phyloP scores from a whole-genome alignment of 2,329 filamentous ascomycete species.

The Cadophora malorum region DNA sequence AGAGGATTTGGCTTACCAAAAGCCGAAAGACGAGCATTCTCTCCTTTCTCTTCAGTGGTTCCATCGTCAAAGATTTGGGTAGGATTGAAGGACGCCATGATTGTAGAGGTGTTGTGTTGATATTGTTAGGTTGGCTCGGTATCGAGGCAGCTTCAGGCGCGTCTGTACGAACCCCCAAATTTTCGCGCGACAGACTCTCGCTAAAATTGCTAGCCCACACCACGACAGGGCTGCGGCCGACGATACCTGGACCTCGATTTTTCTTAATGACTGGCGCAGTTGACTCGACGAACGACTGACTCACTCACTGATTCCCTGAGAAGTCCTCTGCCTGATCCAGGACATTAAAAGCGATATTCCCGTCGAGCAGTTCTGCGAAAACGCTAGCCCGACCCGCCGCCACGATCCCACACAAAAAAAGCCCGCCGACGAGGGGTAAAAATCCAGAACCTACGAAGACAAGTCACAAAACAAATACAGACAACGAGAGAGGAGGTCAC shows the following conservation, averaged over 20 bases:
- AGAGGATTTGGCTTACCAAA: conserved; percentile 55
- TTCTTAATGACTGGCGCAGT: neutral
- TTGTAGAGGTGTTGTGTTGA: conserved; percentile 26
- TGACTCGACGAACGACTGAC: neutral
- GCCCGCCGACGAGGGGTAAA: conserved; percentile 35
- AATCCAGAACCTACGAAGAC: conserved; percentile 18
- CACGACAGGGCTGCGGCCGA: conserved; percentile 3
- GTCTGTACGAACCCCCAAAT: conserved; percentile 14
- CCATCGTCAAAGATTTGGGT: conserved; percentile 98
- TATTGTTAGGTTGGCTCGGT: conserved; percentile 12
- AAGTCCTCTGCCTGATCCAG: neutral
- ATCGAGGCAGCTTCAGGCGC: conserved; percentile 28
- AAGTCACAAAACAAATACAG: conserved; percentile 16
- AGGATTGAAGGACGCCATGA: conserved; percentile 72
- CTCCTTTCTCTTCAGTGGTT: conserved; percentile 96
- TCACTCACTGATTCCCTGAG: neutral
- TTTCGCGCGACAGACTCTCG: conserved; percentile 25
- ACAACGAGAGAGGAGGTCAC: conserved; percentile 14
- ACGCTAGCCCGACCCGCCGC: neutral
- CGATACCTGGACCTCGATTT: conserved; percentile 1
- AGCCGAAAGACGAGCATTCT: conserved; percentile 97
- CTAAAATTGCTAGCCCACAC: conserved; percentile 22
- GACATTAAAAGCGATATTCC: neutral
- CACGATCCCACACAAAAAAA: conserved; percentile 18
- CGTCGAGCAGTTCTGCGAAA: neutral